A percentile compares a stretch with the other conserved stretches of the same genome.
Conservation (phyloP, 495 filamentous ascomycete genomes). For the Terfezia boudieri region DNA sequence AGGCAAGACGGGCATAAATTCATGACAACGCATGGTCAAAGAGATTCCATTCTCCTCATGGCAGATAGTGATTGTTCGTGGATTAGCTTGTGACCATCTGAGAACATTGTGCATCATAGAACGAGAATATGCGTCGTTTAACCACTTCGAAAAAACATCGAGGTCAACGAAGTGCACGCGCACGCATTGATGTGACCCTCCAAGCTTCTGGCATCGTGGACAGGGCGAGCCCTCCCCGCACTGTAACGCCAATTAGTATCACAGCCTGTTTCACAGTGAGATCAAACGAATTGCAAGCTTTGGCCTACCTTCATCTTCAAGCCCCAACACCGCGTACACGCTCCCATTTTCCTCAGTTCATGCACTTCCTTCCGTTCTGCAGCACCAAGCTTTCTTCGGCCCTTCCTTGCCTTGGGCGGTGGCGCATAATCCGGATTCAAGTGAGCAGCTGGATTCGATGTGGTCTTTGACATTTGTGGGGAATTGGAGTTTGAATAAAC, state of each 20-base stretch:
- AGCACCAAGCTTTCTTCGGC: constrained; percentile 16
- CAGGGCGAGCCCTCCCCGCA: constrained; percentile 18
- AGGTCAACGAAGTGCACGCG: constrained; percentile 19
- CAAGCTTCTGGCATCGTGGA: constrained; percentile 18
- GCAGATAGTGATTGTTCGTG: constrained; percentile 11
- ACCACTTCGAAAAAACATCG: constrained; percentile 19
- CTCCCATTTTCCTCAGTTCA: constrained; percentile 18
- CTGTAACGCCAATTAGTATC: not conserved
- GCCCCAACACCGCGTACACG: constrained; percentile 19
- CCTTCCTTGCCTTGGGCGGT: constrained; percentile 2
- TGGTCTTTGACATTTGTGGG: not conserved
- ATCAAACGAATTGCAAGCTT: not conserved
- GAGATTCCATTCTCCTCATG: constrained; percentile 15
- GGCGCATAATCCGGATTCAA: not conserved
- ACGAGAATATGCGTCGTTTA: constrained; percentile 17
- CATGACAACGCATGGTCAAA: constrained; percentile 12
- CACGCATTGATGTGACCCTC: constrained; percentile 14
- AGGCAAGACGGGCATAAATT: constrained; percentile 14
- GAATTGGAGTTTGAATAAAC: not conserved
- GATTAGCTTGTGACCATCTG: constrained; percentile 10
- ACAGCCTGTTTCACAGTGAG: too few species aligned
- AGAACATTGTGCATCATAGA: constrained; percentile 18
- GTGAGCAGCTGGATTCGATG: not conserved
- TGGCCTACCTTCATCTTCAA: constrained; percentile 16
- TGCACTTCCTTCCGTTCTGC: constrained; percentile 17